Base-by-base conservation (phyloP, 2,329 filamentous ascomycete genomes). In the Sclerotinia glacialis region DNA sequence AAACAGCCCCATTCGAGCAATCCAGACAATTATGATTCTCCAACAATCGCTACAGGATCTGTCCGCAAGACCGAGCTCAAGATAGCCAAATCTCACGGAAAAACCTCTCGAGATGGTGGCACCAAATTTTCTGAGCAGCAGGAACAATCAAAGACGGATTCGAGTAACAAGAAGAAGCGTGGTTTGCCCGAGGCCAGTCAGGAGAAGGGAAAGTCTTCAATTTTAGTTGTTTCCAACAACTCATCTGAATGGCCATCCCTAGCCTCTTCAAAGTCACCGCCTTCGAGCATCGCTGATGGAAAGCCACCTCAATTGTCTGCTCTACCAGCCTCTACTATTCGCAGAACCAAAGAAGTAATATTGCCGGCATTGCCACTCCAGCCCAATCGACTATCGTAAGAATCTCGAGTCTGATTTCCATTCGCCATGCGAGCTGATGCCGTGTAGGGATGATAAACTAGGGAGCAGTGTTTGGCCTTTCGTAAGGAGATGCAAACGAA, bases 191-290 rank as follows among this genome's bases (percentile, higher is more conserved):
- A 56, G 18, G 23, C 8, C 18, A 55, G 1, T 16, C 62, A 55
- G 21, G 31, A 64, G 42, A 42, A 64, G 18, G 31, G 6, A 40
- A 44, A 37, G n/a, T 5, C 18, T 49, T 18, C 60, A 12, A n/a
- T 40, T 26, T 26, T 26, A 18, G 31, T 18, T 46, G 37, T 28
- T 18, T n/a, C 70, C 23, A 61, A 63, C 23, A 61, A 70, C 40
- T 49, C 63, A 53, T 61, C 44, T 14, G 65, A 72, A 47, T 75
- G 70, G 69, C 72, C 72, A 31, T 47, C 69, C 49, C 67, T 74
- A 46, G 62, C 42, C 34, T 67, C 67, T 44, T 26, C 67, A 42
- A 71, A 67, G 23, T 70, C 68, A 26, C 62, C 69, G 5, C 26
- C 65, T n/a, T 61, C 67, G 28, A 46, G 40, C 5, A 72, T 73